Percentiles rank a stretch among this genome's conserved stretches.
Evolutionary conservation across 2,329 filamentous ascomycete genomes (phyloP).

Genomic region (Aspergillus amoenus): DNA sequence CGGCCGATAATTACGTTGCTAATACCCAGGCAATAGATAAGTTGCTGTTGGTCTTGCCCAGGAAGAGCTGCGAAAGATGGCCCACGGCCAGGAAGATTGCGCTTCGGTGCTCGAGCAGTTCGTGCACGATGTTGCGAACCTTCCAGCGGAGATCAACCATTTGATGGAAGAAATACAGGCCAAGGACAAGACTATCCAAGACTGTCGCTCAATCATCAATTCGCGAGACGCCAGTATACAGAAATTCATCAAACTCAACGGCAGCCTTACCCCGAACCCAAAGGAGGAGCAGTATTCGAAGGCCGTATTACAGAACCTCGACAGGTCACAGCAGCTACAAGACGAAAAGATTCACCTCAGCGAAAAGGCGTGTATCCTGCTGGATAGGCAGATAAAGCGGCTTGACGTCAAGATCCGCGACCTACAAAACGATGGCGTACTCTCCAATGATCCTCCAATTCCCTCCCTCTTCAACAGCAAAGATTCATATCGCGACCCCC

Average conservation of each 20-base stretch:
- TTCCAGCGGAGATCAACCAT: conserved; percentile 64
- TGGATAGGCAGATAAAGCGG: conserved; percentile 64
- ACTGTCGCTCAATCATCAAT: conserved; percentile 56
- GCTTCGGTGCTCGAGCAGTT: conserved; percentile 65
- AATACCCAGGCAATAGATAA: background rate
- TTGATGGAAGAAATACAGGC: conserved; percentile 67
- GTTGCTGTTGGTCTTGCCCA: background rate
- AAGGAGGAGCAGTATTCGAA: conserved; percentile 64
- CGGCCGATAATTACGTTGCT: background rate
- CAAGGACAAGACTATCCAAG: conserved; percentile 62
- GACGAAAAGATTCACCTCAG: conserved; percentile 62
- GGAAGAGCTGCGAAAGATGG: conserved; percentile 33
- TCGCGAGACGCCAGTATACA: conserved; percentile 62
- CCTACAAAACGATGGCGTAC: conserved; percentile 58
- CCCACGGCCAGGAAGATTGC: conserved; percentile 57
- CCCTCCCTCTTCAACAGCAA: conserved; percentile 58
- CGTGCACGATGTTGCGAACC: conserved; percentile 62
- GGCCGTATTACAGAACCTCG: conserved; percentile 57
- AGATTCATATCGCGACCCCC: conserved; percentile 43
- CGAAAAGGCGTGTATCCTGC: conserved; percentile 59
- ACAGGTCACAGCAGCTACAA: conserved; percentile 57
- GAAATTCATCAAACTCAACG: conserved; percentile 64
- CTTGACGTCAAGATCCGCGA: conserved; percentile 63
- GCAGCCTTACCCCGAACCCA: conserved; percentile 60
- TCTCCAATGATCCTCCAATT: conserved; percentile 58